These are phyloP conservation scores for Penicillium brasilianum DNA, from an alignment of 2,329 filamentous ascomycete species.

Conservation along the genomic window DNA sequence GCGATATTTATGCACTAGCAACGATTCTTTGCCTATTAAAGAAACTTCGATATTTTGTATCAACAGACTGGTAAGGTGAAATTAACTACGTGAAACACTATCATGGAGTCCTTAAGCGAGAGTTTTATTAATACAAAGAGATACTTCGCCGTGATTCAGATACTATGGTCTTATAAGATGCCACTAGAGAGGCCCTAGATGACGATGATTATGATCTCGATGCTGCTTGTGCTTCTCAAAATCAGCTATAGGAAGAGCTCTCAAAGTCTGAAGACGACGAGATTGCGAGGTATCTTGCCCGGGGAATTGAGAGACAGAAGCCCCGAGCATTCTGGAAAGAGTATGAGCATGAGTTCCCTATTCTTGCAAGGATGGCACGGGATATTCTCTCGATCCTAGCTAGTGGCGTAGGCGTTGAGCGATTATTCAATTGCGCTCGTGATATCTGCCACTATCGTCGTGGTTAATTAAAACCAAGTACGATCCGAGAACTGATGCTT, in stretches of 20 bases:
- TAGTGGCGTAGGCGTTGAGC: background rate
- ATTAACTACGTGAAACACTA: conserved; percentile 8
- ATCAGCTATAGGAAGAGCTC: background rate
- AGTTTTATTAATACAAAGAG: conserved; percentile 5
- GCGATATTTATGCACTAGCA: background rate
- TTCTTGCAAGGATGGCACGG: background rate
- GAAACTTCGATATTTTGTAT: conserved; percentile 6
- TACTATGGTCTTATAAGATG: background rate
- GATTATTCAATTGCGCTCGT: background rate
- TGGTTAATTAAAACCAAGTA: background rate
- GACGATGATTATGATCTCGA: background rate
- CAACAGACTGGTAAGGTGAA: background rate
- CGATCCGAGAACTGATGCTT: background rate
- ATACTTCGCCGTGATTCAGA: conserved; percentile 1
- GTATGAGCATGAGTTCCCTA: background rate
- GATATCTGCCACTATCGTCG: background rate
- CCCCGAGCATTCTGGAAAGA: background rate
- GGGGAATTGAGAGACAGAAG: background rate
- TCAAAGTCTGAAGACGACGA: background rate
- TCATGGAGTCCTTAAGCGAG: background rate
- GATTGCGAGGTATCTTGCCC: background rate
- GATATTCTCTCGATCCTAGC: background rate
- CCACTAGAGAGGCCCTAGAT: background rate
- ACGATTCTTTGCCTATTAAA: conserved; percentile 3
- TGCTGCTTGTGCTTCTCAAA: background rate